Evolutionary conservation across 1,139 yeast species (phyloP), one percentile per base, ranked within the genome.

Genomic region (Sugiyamaella paludigena): DNA sequence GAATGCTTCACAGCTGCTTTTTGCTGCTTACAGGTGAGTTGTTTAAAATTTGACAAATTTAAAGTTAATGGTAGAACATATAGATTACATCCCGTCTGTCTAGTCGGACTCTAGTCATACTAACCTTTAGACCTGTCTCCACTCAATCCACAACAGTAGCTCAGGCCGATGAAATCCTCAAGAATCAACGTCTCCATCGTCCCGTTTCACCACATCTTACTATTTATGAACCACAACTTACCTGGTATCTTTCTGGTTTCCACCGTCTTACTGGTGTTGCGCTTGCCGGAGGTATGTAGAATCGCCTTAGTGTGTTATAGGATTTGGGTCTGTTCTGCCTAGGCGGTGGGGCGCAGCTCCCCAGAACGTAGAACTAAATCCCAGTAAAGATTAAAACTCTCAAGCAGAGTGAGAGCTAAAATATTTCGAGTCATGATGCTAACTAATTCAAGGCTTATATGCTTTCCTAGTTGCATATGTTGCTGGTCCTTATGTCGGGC

Each of bases 201-300:
- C 98, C 98, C 40, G 73, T 79, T 33, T 89, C 97, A 37, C 98
- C 98, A 51, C 95, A 92, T 69, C 77, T 92, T 67, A 73, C 82
- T 53, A 91, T 92, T 66, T 92, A 91, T 74, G 76, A 88, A 73
- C 94, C 94, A 47, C 97, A 92, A 74, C 69, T 91, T 58, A 87
- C 98, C 39, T 79, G 84, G 86, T 71, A 79, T 57, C 68, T 92
- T 66, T 91, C 98, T 4, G 74, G 84, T 34, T 69, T 84, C 55
- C 98, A 92, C 73, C 84, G 98, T 77, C 72, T 92, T 62, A 80
- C 95, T 41, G 97, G 98, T 67, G 85, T 89, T 29, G 80, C 81
- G 43, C 72, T 92, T 67, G 96, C 91, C 37, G 81, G 77, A 53
- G 83, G 40, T 40, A 40, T 32, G 43, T 40, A 10, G 36, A 16